Percentiles rank a stretch among this genome's conserved stretches.
phyloP scores from a whole-genome alignment of 2,329 filamentous ascomycete species.

The Sphaceloma murrayae region DNA sequence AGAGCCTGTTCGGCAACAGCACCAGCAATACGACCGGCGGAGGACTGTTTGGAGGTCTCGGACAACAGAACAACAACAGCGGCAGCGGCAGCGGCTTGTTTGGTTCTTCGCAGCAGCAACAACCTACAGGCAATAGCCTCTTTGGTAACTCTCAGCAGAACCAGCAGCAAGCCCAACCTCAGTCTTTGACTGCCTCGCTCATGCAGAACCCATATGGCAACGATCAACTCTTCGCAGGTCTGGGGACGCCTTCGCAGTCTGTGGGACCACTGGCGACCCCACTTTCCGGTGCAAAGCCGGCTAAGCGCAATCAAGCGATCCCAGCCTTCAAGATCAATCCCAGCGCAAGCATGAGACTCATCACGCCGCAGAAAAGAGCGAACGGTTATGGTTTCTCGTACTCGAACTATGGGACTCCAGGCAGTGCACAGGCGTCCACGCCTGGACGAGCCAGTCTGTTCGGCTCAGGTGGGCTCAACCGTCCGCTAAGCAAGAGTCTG shows the following conservation, averaged over 20 bases:
- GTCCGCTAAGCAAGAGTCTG: conserved; percentile 74
- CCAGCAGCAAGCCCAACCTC: conserved; percentile 42
- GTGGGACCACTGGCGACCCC: conserved; percentile 89
- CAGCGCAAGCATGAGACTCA: conserved; percentile 64
- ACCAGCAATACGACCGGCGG: conserved; percentile 18
- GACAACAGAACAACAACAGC: conserved; percentile 31
- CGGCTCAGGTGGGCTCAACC: conserved; percentile 45
- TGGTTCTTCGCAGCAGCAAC: conserved; percentile 33
- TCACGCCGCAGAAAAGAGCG: conserved; percentile 67
- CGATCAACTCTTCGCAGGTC: conserved; percentile 69
- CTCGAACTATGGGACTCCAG: conserved; percentile 79
- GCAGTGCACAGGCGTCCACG: conserved; percentile 61
- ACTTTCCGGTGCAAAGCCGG: conserved; percentile 64
- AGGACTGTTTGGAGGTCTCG: conserved; percentile 28
- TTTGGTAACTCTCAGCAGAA: conserved; percentile 42
- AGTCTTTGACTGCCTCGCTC: conserved; percentile 63
- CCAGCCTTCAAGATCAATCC: conserved; percentile 84
- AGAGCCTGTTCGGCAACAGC: conserved; percentile 17
- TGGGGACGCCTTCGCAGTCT: conserved; percentile 57
- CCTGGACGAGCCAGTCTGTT: conserved; percentile 57
- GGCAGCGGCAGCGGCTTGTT: conserved; percentile 33
- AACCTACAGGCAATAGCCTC: conserved; percentile 38
- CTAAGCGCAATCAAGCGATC: conserved; percentile 62
- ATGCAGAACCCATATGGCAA: conserved; percentile 86
- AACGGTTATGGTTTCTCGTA: conserved; percentile 83